These are phyloP conservation scores for Coniella vitis DNA, from an alignment of 2,329 filamentous ascomycete species.

Conservation along the genomic window DNA sequence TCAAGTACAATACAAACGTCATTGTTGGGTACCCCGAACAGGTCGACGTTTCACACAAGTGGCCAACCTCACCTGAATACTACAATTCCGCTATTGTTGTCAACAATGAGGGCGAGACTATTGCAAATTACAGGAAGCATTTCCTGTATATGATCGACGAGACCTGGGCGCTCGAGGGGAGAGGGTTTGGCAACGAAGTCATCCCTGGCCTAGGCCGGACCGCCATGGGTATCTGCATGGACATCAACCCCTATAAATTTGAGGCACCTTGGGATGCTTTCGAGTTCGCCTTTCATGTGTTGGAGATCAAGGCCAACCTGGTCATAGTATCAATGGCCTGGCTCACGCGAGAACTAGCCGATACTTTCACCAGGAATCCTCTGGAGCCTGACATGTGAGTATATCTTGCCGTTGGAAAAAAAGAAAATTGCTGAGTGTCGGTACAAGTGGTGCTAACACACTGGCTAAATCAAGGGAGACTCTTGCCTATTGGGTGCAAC, in stretches of 20 bases:
- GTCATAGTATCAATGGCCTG: constrained; percentile 74
- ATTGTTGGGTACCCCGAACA: constrained; percentile 70
- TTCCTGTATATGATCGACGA: constrained; percentile 55
- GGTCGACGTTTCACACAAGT: constrained; percentile 42
- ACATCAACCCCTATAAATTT: constrained; percentile 52
- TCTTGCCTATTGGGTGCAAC: constrained; percentile 66
- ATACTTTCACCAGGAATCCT: constrained; percentile 38
- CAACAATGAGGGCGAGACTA: constrained; percentile 50
- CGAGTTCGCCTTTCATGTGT: constrained; percentile 49
- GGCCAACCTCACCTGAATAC: constrained; percentile 46
- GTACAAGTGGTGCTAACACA: background rate
- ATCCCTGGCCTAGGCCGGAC: constrained; percentile 44
- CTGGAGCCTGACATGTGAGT: constrained; percentile 53
- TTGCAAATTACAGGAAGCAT: constrained; percentile 55
- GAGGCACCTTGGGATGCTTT: constrained; percentile 42
- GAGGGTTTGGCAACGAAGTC: constrained; percentile 21
- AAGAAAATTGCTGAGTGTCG: too few relatives aligned
- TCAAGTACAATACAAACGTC: constrained; percentile 61
- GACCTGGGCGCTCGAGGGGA: constrained; percentile 50
- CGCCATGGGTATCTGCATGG: constrained; percentile 58
- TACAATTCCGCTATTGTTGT: constrained; percentile 51
- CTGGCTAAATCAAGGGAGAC: constrained; percentile 44
- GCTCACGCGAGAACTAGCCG: constrained; percentile 53
- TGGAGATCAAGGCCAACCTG: constrained; percentile 50
- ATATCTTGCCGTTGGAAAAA: background rate